Evolutionary conservation across 306 rosid genomes (phyloP).

Genomic region (Malus fusca): DNA sequence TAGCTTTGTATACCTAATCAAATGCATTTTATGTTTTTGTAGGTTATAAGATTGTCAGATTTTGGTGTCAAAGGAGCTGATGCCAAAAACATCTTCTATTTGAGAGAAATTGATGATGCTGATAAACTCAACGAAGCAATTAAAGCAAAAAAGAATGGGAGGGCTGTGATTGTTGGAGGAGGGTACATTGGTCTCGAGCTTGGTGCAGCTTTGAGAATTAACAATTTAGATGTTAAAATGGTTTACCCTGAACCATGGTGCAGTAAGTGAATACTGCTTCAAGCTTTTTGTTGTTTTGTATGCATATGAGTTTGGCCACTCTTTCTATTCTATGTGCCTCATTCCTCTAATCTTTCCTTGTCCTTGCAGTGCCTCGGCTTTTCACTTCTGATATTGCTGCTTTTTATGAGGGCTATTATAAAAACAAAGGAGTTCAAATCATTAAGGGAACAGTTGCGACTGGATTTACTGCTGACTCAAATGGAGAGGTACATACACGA

Average conservation of each 20-base stretch:
- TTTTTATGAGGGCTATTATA: conserved; percentile 78
- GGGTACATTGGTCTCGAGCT: conserved; percentile 96
- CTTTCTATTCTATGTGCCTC: not conserved
- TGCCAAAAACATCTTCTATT: conserved; percentile 86
- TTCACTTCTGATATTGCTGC: conserved; percentile 81
- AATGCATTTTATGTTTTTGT: conserved; percentile 12
- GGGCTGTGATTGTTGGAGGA: conserved; percentile 95
- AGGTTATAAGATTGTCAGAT: conserved; percentile 81
- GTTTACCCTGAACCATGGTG: conserved; percentile 99
- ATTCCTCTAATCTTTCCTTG: conserved; percentile 8
- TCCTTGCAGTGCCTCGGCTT: conserved; percentile 88
- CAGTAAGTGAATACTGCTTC: conserved; percentile 59
- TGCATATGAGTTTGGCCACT: not conserved
- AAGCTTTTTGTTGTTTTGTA: not conserved
- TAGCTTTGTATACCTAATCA: conserved; percentile 4
- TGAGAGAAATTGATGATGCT: conserved; percentile 93
- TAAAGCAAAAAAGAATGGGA: conserved; percentile 69
- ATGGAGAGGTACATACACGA: conserved; percentile 64
- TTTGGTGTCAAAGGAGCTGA: conserved; percentile 96
- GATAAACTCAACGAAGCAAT: conserved; percentile 65
- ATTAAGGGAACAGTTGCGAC: conserved; percentile 87
- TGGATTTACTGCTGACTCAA: conserved; percentile 64
- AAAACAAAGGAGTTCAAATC: conserved; percentile 72
- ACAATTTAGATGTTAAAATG: conserved; percentile 74
- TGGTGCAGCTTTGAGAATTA: conserved; percentile 72